Evolutionary conservation across 148 eudicot genomes (phyloP), one percentile per base, ranked within the genome.

Genomic region (Spergularia bocconei): DNA sequence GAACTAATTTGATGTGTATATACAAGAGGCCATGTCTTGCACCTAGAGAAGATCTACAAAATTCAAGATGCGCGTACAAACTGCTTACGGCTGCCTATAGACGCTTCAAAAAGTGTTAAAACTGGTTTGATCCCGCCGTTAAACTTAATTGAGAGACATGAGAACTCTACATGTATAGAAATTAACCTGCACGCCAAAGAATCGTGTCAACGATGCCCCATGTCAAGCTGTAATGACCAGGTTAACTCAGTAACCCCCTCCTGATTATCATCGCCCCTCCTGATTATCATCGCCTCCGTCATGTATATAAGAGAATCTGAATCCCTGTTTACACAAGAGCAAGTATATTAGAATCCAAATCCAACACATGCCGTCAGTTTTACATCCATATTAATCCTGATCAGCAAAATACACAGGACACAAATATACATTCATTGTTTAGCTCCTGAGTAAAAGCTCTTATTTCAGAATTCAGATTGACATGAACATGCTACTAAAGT

Each of bases 151-250:
- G 59, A 69, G 14, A 19, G 44, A 44, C 29, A 33, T 9, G 51
- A 14, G 39, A 51, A 36, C 56, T 50, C 38, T 68, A 68, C 47
- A 23, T 15, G 72, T 52, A 53, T 51, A 69, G 6, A 25, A 69
- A 23, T 53, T 41, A 69, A 69, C 72, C 59, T 54, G n/a, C 72
- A 69, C 21, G 53, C 25, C 47, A 53, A 11, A 69, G 16, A 29
- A 52, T 65, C 15, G 51, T 8, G 57, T 13, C 47, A 15, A 44
- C 58, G 14, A 7, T 23, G 60, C 47, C 44, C 29, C 72, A 9
- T 53, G 4, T 67, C 55, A 39, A 67, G 70, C 54, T 67, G 55
- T 19, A 66, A 8, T n/a, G 52, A 19, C 69, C 17, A 19, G 51
- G 67, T 38, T 50, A 68, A 50, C 57, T 68, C 15, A 52, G 7